Conservation (phyloP, 768 basidiomycete genomes). For the Kwoniella bestiolae region DNA sequence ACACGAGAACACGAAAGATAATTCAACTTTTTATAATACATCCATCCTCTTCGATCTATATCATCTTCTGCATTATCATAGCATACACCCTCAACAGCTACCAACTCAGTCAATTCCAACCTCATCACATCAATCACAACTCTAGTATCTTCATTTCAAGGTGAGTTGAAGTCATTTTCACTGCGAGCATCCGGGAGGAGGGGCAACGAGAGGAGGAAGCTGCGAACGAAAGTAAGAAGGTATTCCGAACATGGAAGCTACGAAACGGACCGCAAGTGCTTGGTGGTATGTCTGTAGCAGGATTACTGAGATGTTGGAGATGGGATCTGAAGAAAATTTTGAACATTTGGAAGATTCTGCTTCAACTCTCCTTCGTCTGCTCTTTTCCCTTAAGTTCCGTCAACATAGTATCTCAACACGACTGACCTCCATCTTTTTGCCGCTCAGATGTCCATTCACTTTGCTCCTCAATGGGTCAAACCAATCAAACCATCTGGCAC, state of each 20-base stretch:
- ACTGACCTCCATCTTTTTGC: background rate
- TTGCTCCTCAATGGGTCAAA: slow-evolving; percentile 57
- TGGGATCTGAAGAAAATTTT: background rate
- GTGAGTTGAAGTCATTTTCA: slow-evolving; percentile 15
- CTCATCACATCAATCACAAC: background rate
- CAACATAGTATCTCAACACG: background rate
- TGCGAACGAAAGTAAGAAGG: background rate
- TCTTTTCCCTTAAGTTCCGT: slow-evolving; percentile 2
- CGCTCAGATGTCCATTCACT: slow-evolving; percentile 56
- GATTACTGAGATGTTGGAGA: background rate
- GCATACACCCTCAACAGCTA: background rate
- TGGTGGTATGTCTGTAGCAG: no score
- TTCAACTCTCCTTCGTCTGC: background rate
- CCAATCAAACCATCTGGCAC: slow-evolving; percentile 52
- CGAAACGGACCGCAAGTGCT: no score
- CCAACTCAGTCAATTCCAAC: background rate
- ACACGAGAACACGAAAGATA: slow-evolving; percentile 4
- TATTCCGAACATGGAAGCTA: background rate
- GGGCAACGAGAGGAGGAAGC: background rate
- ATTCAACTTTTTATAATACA: slow-evolving; percentile 18
- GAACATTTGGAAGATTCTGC: background rate
- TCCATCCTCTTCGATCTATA: background rate
- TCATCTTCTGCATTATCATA: background rate
- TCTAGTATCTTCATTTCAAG: slow-evolving; percentile 1
- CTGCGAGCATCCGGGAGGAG: no score